Evolutionary conservation across 225 moss, liverwort and hornwort species (phyloP), one percentile per base, ranked within the genome.

Genomic region (Pleurozium schreberi): DNA sequence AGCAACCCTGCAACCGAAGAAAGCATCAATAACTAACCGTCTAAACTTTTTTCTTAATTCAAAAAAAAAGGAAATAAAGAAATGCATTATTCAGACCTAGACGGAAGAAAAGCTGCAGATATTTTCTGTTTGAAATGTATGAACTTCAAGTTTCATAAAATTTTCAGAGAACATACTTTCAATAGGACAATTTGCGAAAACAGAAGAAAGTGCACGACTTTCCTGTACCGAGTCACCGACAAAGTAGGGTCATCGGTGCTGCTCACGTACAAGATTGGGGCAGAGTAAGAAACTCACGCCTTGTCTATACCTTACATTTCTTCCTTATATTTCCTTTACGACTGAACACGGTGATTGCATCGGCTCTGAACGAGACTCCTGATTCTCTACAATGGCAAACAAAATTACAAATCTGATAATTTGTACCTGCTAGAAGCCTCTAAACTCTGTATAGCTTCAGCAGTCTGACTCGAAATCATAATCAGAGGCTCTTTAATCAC

Each of bases 361-460:
- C 59, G 42, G 27, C 58, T 78, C 55, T 74, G n/a, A 28, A 75
- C 19, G 52, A 50, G 52, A 43, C 73, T 84, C 65, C 75, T 77
- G 80, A 80, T 71, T 84, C n/a, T 59, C 60, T 53, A 67, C 86
- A 65, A 75, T 25, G 53, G 73, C 64, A 86, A 87, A 68, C 45
- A 61, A 87, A 85, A 59, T 47, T 82, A 19, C 23, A 64, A 50
- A 31, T 81, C 47, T 85, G 36, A 89, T 62, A 6, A 36, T 79
- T 60, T 81, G 82, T 90, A 98, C 98, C 98, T 97, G 87, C 93
- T 89, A 69, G 97, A 95, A 86, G 91, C 95, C 84, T 97, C 97
- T 82, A 96, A 83, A 88, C 91, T 94, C 90, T 95, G 95, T n/a
- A n/a, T 86, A 88, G 45, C 47, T 80, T 91, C 50, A 93, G 88